Base-by-base conservation (phyloP, 2,329 filamentous ascomycete species). In the Talaromyces sp. region DNA sequence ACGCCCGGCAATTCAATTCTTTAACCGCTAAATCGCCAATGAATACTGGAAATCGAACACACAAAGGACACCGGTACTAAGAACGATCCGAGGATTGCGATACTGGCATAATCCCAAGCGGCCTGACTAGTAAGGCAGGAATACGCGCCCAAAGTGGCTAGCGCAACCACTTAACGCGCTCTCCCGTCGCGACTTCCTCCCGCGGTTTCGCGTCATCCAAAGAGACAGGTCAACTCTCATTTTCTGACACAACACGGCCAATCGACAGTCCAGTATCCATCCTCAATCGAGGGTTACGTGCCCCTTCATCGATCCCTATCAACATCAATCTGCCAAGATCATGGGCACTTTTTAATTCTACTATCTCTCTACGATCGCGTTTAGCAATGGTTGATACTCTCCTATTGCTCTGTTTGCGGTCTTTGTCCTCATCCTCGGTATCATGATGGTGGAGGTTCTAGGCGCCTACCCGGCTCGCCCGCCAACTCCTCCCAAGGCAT, bases 401-500 rank as follows among this genome's bases (percentile, higher is more conserved):
- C 44, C 44, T 35, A 31, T 60, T 50, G 28, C 44, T 56, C 23
- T 44, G 37, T 46, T 60, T 54, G 18, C 40, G 52, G 40, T 64
- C 58, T 66, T 52, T n/a, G 37, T 8, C 37, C 42, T 56, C 42
- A 23, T 39, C 14, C 54, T 60, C 64, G 66, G 54, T 61, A 61
- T 61, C 75, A 77, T 68, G 68, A 78, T 78, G 76, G 76, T 77
- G 66, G 76, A 78, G 66, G 72, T 72, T 61, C 76, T 83, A 69
- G 75, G 80, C 63, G 74, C 75, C 67, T 74, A 84, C 67, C 78
- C 81, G 69, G 74, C 76, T 72, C 81, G 82, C 69, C 83, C 83
- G 65, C 83, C 83, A 18, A 86, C 83, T 69, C 83, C 84, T 67
- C 84, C 83, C 40, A 80, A 80, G 75, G 72, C 71, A 66, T 68